A percentile compares a stretch with the other conserved stretches of the same genome.
phyloP scores from a whole-genome alignment of 2,329 filamentous ascomycete genomes.

The Stachybotrys echinatus region DNA sequence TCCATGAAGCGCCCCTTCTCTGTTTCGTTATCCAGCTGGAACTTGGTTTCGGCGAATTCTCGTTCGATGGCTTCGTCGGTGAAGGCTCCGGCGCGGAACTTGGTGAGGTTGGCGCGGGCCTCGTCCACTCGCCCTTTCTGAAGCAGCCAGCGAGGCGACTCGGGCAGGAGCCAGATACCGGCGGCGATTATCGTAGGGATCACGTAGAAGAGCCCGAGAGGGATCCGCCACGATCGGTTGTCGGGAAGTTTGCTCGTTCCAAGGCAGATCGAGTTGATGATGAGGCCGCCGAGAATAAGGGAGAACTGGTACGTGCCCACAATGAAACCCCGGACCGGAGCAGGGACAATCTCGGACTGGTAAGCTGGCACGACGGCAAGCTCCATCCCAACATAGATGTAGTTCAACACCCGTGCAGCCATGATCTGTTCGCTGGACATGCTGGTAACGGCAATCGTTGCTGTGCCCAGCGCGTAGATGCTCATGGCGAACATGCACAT shows the following conservation, averaged over 20 bases:
- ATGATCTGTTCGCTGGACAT: conserved; percentile 13
- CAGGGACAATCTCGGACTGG: conserved; percentile 28
- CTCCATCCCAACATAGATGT: conserved; percentile 17
- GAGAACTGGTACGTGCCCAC: conserved; percentile 29
- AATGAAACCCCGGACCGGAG: conserved; percentile 22
- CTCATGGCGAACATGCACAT: conserved; percentile 30
- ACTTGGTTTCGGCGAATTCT: conserved; percentile 8
- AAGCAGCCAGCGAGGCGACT: conserved; percentile 18
- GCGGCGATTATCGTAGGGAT: conserved; percentile 9
- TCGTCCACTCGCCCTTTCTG: conserved; percentile 12
- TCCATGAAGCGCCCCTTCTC: conserved; percentile 9
- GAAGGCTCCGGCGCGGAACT: conserved; percentile 7
- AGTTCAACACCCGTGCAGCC: conserved; percentile 15
- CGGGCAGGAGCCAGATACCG: conserved; percentile 14
- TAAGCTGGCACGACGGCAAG: conserved; percentile 23
- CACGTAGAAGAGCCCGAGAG: conserved; percentile 15
- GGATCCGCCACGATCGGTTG: conserved; percentile 15
- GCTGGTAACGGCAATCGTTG: conserved; percentile 12
- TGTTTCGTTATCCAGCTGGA: conserved; percentile 9
- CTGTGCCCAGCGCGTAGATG: conserved; percentile 20
- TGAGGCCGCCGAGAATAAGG: conserved; percentile 15
- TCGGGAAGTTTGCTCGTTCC: conserved; percentile 12
- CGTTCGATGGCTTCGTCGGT: conserved; percentile 12
- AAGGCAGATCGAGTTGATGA: conserved; percentile 15
- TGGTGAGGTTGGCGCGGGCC: conserved; percentile 6